Base-by-base conservation (phyloP, 306 rosid genomes). In the Sechiopsis laciniata region DNA sequence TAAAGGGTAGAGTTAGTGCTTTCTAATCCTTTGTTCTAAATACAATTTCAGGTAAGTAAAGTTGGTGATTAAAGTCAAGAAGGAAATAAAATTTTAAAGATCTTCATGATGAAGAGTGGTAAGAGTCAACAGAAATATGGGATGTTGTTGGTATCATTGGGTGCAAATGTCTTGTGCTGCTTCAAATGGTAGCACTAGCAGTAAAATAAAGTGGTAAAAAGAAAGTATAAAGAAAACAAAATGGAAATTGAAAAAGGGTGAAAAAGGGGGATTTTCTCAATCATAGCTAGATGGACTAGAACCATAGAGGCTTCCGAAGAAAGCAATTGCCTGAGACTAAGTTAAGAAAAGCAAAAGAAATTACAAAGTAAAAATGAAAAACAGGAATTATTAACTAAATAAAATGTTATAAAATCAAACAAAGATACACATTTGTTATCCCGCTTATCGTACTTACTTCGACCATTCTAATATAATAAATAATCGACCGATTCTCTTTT, bases 81-180 rank as follows among this genome's bases (percentile, higher is more conserved):
- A 55, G 40, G 7, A 15, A 35, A 32, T 0, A 11, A 9, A 63
- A 35, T 63, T 63, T 63, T 3, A 35, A 63, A 35, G 22, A 63
- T 37, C 51, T 37, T 37, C 70, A 35, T 63, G 3, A 63, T 61
- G 42, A 61, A 14, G 68, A 61, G 46, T 32, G 29, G 20, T 61
- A 5, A 29, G 68, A 15, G 17, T 15, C 20, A 61, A 32, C 59
- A 58, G 12, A 61, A 61, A 29, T 29, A 61, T 29, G 68, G 68
- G 46, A 61, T 61, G 17, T 61, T 61, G 67, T 29, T 26, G 68
- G 45, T 32, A 61, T 15, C 10, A 61, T 61, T 61, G 68, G 68
- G 68, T 61, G 46, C 68, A 61, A 61, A 61, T 61, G 48, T 19
- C 0, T 29, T 1, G 10, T 61, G 45, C 46, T 1, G 1, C 67